Evolutionary conservation across 805 yeast species (phyloP).

Genomic region (Ogataea paraovalis): DNA sequence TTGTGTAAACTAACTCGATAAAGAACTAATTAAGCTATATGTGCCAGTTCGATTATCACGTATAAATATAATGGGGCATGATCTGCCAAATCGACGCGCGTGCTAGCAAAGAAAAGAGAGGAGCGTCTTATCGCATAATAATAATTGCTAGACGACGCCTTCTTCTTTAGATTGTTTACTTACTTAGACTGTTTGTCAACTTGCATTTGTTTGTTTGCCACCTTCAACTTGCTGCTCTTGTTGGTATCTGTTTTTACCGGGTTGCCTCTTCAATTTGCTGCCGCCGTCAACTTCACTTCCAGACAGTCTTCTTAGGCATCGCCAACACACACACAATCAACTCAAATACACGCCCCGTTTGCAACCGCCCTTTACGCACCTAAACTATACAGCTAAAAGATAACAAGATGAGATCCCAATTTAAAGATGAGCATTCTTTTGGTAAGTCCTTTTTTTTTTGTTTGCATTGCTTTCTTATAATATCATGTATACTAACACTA

Average conservation of each 20-base stretch:
- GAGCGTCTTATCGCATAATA: background rate
- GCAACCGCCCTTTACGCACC: too few relatives aligned
- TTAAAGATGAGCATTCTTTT: constrained; percentile 93
- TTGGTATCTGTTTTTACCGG: background rate
- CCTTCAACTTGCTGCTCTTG: background rate
- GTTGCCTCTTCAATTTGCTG: too few relatives aligned
- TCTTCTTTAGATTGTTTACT: too few relatives aligned
- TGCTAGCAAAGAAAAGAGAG: background rate
- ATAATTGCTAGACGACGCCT: too few relatives aligned
- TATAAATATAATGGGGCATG: too few relatives aligned
- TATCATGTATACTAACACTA: too few relatives aligned
- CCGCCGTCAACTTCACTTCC: background rate
- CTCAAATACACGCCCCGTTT: background rate
- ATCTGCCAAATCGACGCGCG: background rate
- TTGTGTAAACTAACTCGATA: too few relatives aligned
- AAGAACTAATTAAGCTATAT: too few relatives aligned
- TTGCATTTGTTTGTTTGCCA: background rate
- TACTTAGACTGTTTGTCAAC: background rate
- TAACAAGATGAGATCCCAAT: constrained; percentile 89
- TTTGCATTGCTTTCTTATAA: background rate
- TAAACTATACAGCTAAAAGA: too few relatives aligned
- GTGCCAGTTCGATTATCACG: too few relatives aligned
- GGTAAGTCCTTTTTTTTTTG: constrained; percentile 45
- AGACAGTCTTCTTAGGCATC: too few relatives aligned
- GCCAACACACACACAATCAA: too few relatives aligned